Base-by-base conservation (phyloP, 2,329 filamentous ascomycete genomes). In the Seiridium cupressi region DNA sequence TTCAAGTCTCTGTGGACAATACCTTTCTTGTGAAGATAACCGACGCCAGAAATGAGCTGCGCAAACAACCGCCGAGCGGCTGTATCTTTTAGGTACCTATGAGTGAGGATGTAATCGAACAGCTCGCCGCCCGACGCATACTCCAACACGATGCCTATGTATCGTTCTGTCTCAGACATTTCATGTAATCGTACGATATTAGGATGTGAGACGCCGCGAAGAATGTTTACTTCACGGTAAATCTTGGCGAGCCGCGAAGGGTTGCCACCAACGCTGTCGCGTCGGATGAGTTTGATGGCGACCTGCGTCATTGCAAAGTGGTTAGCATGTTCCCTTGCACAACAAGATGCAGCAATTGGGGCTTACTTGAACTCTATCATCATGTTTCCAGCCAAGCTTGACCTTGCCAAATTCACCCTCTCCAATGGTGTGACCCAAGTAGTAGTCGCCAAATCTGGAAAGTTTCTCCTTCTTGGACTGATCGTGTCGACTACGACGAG, bases 341-440 rank as follows among this genome's bases (percentile, higher is more conserved):
- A n/a, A 36, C 46, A 48, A n/a, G 35, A 63, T 26, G 18, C 18
- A 26, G 18, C 18, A 13, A 40, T 44, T 10, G n/a, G 2, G 9
- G 48, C 76, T 67, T 78, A 89, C 87, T 80, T 94, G 89, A 55
- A 96, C 90, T 65, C 89, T 93, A 62, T 93, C 93, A 75, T 96
- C 93, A 73, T 92, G 91, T 76, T 97, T 98, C 95, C 95, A 99
- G 34, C 95, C 95, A 71, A 98, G 87, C 76, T 97, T 98, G 69
- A 99, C 95, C 74, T 99, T 99, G 65, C 95, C 95, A 73, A 99
- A 99, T 76, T 99, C 95, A 63, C 95, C 95, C 79, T 99, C 95
- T 55, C 95, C 95, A 55, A 99, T 89, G 2, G 94, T 98, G 74
- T 97, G 94, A 42, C 95, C 95, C 3, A 99, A 84, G 62, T 96